Percentiles rank a stretch among this genome's conserved stretches.
Conservation (phyloP, 140 eudicot species). For the Flaveria floridana region DNA sequence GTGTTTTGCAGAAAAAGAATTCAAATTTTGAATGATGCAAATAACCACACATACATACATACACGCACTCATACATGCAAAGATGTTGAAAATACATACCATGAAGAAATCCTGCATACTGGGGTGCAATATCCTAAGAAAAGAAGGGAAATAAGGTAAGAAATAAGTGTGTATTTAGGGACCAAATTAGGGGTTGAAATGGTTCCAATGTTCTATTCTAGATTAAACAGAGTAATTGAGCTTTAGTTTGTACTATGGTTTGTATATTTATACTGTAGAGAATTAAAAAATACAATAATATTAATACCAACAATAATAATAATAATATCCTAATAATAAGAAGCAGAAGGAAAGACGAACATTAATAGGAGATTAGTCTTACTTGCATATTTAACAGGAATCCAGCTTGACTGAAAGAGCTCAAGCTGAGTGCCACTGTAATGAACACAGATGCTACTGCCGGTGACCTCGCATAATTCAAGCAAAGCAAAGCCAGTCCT, state of each 20-base stretch:
- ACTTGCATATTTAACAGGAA: conserved; percentile 94
- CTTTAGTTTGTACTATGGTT: not conserved
- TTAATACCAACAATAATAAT: not conserved
- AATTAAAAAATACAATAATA: not conserved
- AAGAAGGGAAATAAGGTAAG: not conserved
- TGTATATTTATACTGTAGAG: too few relatives aligned
- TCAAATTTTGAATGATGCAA: not conserved
- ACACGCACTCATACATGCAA: not conserved
- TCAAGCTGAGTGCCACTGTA: conserved; percentile 80
- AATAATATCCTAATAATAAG: not conserved
- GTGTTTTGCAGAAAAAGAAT: not conserved
- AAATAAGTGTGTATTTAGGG: not conserved
- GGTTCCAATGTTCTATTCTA: too few relatives aligned
- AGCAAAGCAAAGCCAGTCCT: conserved; percentile 77
- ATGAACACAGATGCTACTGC: conserved; percentile 62
- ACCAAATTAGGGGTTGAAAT: not conserved
- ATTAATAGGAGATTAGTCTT: conserved; percentile 30
- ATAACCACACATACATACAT: not conserved
- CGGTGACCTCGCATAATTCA: conserved; percentile 82
- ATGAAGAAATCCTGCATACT: conserved; percentile 84
- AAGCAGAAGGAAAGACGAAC: not conserved
- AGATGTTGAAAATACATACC: conserved; percentile 47
- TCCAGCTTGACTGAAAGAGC: conserved; percentile 99
- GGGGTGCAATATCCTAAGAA: conserved; percentile 87
- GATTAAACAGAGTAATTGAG: not conserved